Percentiles rank a stretch among this genome's conserved stretches.
These are phyloP conservation scores for Ballota nigra DNA, from an alignment of 257 asterid species.

Conservation along the genomic window DNA sequence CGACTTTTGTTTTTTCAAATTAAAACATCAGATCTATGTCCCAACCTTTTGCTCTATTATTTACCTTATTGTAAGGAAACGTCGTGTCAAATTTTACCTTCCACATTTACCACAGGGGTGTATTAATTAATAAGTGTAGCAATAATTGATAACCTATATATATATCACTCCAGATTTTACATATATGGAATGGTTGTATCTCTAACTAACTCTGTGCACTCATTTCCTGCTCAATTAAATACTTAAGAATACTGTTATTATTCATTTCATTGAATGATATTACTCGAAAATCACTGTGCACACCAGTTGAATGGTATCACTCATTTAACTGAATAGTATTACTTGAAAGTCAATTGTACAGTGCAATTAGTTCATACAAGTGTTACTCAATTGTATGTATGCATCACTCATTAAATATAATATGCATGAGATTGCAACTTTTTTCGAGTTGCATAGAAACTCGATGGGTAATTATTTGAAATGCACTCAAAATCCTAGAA, in stretches of 20 bases:
- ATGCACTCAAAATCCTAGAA: too few species aligned
- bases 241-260: too few species aligned
- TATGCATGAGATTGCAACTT: neutral
- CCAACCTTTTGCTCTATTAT: neutral
- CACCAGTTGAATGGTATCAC: too few species aligned
- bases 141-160: constrained; percentile 6
- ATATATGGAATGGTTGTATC: neutral
- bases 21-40: neutral
- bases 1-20: neutral
- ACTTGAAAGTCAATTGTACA: too few species aligned
- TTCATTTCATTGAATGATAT: too few species aligned
- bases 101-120: neutral
- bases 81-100: neutral
- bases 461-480: too few species aligned
- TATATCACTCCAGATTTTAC: neutral
- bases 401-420: neutral
- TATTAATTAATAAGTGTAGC: neutral
- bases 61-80: neutral
- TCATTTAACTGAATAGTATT: too few species aligned
- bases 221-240: neutral
- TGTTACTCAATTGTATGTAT: neutral
- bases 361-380: too few species aligned
- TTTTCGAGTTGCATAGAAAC: neutral
- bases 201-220: neutral
- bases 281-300: too few species aligned